phyloP scores from a whole-genome alignment of 768 basidiomycete genomes.

The Chlorophyllum brunneum region DNA sequence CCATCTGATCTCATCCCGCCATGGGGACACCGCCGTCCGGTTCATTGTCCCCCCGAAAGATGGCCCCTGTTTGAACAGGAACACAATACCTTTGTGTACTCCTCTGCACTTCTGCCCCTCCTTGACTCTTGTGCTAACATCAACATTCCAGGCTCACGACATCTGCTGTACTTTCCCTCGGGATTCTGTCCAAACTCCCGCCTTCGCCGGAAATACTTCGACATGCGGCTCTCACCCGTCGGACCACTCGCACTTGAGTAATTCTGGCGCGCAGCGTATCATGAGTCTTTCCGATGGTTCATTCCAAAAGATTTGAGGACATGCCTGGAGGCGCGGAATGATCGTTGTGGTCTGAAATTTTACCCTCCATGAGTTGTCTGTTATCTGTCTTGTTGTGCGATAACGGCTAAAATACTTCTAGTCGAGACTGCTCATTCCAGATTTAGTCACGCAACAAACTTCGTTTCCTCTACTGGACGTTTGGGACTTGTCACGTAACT shows the following conservation, averaged over 20 bases:
- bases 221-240: slow-evolving; percentile 38
- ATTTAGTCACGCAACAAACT: slow-evolving; percentile 6
- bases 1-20: slow-evolving; percentile 25
- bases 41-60: slow-evolving; percentile 32
- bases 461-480: not conserved
- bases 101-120: not conserved
- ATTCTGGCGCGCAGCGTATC: slow-evolving; percentile 57
- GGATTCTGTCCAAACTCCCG: slow-evolving; percentile 32
- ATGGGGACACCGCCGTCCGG: slow-evolving; percentile 24
- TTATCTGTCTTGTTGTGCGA: not conserved
- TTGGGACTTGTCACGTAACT: not conserved
- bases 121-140: not conserved
- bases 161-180: slow-evolving; percentile 45
- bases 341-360: slow-evolving; percentile 40
- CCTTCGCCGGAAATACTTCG: slow-evolving; percentile 38
- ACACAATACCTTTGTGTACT: slow-evolving; percentile 44
- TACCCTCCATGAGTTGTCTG: slow-evolving; percentile 25
- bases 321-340: slow-evolving; percentile 42
- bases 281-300: slow-evolving; percentile 29
- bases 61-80: slow-evolving; percentile 38
- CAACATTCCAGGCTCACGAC: slow-evolving; percentile 23
- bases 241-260: slow-evolving; percentile 50
- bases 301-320: slow-evolving; percentile 42
- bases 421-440: slow-evolving; percentile 3
- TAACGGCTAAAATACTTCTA: not conserved